phyloP scores from a whole-genome alignment of 192 early-diverging fungal species.

The Backusella luteola region DNA sequence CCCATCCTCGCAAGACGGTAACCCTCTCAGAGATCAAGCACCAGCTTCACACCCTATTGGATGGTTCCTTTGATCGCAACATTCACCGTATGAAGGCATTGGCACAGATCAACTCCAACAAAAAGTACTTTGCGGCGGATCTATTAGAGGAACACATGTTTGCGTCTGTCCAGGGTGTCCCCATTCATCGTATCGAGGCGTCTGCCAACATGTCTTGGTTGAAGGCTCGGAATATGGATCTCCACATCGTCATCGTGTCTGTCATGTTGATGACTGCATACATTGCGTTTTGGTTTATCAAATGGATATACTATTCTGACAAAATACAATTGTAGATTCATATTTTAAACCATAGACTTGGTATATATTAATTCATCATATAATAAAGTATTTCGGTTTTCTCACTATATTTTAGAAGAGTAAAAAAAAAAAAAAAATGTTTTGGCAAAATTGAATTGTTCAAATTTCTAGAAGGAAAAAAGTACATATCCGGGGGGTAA shows the following conservation, averaged over 20 bases:
- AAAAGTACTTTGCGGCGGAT: neutral
- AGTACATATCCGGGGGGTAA: too few relatives aligned
- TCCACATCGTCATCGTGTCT: neutral
- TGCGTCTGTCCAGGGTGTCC: neutral
- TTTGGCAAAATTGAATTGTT: too few relatives aligned
- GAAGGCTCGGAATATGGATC: neutral
- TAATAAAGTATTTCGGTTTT: too few relatives aligned
- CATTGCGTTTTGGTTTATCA: neutral
- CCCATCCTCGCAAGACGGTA: neutral
- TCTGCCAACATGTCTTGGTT: neutral
- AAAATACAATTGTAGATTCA: neutral
- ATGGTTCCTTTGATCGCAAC: neutral
- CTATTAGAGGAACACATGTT: slow-evolving; percentile 2
- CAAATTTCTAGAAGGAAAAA: too few relatives aligned
- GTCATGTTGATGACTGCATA: neutral
- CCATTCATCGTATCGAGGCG: neutral
- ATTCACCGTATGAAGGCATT: neutral
- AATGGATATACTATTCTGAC: neutral
- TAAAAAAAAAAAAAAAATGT: too few relatives aligned
- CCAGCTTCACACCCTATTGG: neutral
- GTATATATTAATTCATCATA: too few relatives aligned
- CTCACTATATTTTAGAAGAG: too few relatives aligned
- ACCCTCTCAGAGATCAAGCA: neutral
- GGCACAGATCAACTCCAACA: neutral
- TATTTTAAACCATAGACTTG: neutral